Conservation (phyloP, 495 filamentous ascomycete genomes). For the Aspergillus asperescens region DNA sequence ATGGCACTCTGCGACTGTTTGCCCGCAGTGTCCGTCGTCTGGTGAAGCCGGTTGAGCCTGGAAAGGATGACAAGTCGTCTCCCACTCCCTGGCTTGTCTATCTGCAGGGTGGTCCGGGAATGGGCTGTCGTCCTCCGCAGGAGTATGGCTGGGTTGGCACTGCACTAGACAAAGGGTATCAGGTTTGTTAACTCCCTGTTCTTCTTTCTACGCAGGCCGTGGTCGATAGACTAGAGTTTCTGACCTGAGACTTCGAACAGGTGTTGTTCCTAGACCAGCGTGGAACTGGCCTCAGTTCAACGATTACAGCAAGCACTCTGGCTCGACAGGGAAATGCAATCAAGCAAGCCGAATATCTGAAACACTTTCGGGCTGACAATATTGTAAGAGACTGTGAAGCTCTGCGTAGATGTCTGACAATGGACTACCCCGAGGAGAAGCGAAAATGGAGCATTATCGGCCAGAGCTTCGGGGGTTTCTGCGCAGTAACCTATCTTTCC, state of each 20-base stretch:
- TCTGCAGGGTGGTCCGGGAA: conserved; percentile 74
- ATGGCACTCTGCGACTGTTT: conserved; percentile 65
- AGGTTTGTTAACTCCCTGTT: conserved; percentile 30
- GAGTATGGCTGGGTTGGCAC: conserved; percentile 57
- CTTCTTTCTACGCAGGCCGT: neutral
- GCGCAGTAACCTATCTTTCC: conserved; percentile 72
- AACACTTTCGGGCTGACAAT: conserved; percentile 81
- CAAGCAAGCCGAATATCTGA: conserved; percentile 74
- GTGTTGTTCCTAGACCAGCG: conserved; percentile 82
- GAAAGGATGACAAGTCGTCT: conserved; percentile 46
- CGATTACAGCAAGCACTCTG: conserved; percentile 66
- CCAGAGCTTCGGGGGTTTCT: conserved; percentile 92
- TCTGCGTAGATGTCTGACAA: conserved; percentile 65
- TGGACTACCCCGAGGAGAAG: conserved; percentile 61
- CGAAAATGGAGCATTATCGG: conserved; percentile 81
- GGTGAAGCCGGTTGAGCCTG: conserved; percentile 54
- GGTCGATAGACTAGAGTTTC: neutral
- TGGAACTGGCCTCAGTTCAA: conserved; percentile 78
- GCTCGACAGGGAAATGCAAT: conserved; percentile 55
- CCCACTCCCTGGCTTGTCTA: conserved; percentile 57
- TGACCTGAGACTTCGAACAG: conserved; percentile 30
- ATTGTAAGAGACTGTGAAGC: conserved; percentile 88
- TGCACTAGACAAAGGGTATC: conserved; percentile 76
- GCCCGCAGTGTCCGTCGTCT: conserved; percentile 63
- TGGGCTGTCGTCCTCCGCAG: conserved; percentile 68